phyloP scores from a whole-genome alignment of 2,329 filamentous ascomycete genomes.

The Cercospora canescens region DNA sequence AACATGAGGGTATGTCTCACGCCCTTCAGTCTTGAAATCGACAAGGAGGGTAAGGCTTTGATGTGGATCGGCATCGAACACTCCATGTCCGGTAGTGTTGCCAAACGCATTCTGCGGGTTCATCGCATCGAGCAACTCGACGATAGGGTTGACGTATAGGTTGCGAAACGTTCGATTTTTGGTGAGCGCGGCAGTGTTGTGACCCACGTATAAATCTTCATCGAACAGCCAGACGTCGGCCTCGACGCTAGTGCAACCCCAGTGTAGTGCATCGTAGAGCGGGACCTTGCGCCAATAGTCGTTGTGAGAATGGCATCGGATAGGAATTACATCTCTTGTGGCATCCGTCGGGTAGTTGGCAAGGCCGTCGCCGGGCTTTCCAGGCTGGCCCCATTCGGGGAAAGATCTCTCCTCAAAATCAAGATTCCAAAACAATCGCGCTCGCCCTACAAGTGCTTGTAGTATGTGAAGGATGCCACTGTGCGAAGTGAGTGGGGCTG shows the following conservation, averaged over 20 bases:
- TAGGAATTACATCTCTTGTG: constrained; percentile 49
- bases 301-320: constrained; percentile 67
- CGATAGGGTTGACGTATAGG: constrained; percentile 66
- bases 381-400: constrained; percentile 44
- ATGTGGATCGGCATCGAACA: constrained; percentile 47
- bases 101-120: constrained; percentile 53
- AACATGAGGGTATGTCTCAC: constrained; percentile 55
- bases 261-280: constrained; percentile 59
- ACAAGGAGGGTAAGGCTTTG: constrained; percentile 62
- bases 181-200: constrained; percentile 57
- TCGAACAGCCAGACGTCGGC: constrained; percentile 68
- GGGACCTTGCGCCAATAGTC: constrained; percentile 68
- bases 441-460: constrained; percentile 40
- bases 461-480: constrained; percentile 46
- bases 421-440: constrained; percentile 40
- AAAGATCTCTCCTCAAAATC: constrained; percentile 33
- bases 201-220: constrained; percentile 63
- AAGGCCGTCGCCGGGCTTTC: constrained; percentile 38
- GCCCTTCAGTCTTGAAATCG: constrained; percentile 65
- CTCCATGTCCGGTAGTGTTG: constrained; percentile 48
- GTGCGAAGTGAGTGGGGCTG: constrained; percentile 7
- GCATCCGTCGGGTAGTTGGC: constrained; percentile 41
- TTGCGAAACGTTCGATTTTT: constrained; percentile 58
- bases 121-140: constrained; percentile 57
- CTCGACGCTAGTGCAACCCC: constrained; percentile 65